Conservation (phyloP, 495 filamentous ascomycete genomes). For the Penicillium steckii region DNA sequence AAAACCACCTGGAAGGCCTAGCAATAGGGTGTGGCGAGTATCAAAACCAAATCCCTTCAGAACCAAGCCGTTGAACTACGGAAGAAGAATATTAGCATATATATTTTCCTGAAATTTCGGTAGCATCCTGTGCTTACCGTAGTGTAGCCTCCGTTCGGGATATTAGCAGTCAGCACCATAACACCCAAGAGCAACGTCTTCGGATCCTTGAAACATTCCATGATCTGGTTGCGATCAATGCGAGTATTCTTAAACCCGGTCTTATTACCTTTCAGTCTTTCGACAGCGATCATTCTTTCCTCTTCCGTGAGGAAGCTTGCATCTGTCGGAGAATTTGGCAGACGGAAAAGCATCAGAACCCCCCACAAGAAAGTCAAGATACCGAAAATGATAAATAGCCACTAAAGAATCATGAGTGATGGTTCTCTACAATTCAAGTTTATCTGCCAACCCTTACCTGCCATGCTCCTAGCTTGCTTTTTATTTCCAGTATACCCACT, state of each 20-base stretch:
- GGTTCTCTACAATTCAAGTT: too few species aligned
- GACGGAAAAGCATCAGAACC: conserved; percentile 35
- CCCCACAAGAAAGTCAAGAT: conserved; percentile 35
- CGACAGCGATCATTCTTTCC: conserved; percentile 46
- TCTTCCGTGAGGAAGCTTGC: conserved; percentile 42
- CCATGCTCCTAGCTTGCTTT: conserved; percentile 15
- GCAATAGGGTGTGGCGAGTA: conserved; percentile 30
- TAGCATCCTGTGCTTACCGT: conserved; percentile 21
- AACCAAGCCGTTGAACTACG: conserved; percentile 35
- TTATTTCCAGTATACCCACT: conserved; percentile 24
- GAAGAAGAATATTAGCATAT: background rate
- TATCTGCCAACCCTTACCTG: conserved; percentile 8
- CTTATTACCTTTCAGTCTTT: conserved; percentile 51
- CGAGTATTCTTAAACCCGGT: conserved; percentile 54
- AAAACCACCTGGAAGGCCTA: conserved; percentile 26
- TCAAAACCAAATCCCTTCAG: conserved; percentile 35
- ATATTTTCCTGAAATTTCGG: background rate
- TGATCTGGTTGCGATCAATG: conserved; percentile 49
- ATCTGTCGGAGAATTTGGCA: conserved; percentile 48
- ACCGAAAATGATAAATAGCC: conserved; percentile 28
- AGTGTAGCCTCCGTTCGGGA: conserved; percentile 34
- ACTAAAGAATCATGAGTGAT: conserved; percentile 3
- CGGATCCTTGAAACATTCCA: conserved; percentile 41
- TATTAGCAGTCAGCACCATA: conserved; percentile 18
- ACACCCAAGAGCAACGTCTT: conserved; percentile 33